These are phyloP conservation scores for Coniochaeta prunicola DNA, from an alignment of 2,329 filamentous ascomycete species.

Conservation along the genomic window DNA sequence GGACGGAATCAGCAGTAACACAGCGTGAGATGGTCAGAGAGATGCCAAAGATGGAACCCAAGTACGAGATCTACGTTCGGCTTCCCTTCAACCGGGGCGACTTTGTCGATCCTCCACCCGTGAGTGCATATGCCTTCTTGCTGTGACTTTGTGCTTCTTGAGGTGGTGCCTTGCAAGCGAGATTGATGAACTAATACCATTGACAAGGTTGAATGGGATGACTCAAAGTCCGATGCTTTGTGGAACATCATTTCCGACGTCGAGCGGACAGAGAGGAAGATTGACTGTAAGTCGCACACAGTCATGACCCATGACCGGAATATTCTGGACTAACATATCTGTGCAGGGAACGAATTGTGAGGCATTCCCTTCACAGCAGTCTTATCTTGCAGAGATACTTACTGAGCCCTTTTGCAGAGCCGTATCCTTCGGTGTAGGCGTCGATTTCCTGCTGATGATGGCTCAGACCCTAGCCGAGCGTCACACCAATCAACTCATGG, in stretches of 20 bases:
- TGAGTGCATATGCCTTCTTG: conserved; percentile 31
- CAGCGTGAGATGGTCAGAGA: not conserved
- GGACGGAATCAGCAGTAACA: not conserved
- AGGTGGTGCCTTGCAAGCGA: no score
- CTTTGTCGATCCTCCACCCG: conserved; percentile 85
- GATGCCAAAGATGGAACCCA: conserved; percentile 32
- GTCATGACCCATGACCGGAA: not conserved
- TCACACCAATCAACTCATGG: conserved; percentile 82
- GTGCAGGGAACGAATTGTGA: conserved; percentile 69
- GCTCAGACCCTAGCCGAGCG: conserved; percentile 90
- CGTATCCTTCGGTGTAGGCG: conserved; percentile 71
- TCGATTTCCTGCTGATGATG: conserved; percentile 86
- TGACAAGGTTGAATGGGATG: conserved; percentile 84
- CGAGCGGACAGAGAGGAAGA: conserved; percentile 55
- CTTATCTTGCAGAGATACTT: conserved; percentile 14
- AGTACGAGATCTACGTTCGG: conserved; percentile 73
- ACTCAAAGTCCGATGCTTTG: conserved; percentile 74
- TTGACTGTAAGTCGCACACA: conserved; percentile 62
- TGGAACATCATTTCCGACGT: conserved; percentile 86
- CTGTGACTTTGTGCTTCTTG: conserved; percentile 2
- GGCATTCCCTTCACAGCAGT: conserved; percentile 16
- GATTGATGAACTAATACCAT: no score
- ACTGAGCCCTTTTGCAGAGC: conserved; percentile 41
- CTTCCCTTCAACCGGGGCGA: conserved; percentile 82
- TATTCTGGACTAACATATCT: conserved; percentile 6